These are phyloP conservation scores for Colletotrichum liriopes DNA, from an alignment of 2,329 filamentous ascomycete species.

Conservation along the genomic window DNA sequence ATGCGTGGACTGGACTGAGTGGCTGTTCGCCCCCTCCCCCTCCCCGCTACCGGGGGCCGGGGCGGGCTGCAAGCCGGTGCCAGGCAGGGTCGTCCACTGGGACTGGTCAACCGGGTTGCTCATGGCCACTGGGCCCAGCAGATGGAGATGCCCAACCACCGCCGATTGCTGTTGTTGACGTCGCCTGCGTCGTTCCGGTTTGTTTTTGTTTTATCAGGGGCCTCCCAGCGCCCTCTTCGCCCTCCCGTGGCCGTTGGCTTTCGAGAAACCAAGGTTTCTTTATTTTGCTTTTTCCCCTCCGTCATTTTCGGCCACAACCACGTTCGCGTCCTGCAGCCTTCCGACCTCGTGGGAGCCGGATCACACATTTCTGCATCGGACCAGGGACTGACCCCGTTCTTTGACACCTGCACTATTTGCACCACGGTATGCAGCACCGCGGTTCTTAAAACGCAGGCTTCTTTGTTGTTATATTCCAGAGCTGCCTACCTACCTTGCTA, in stretches of 20 bases:
- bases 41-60: not conserved
- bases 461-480: not conserved
- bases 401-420: not conserved
- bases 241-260: slow-evolving; percentile 5
- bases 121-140: slow-evolving; percentile 19
- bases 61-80: not conserved
- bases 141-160: slow-evolving; percentile 34
- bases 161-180: slow-evolving; percentile 21
- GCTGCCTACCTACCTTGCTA: not conserved
- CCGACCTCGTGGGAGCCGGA: slow-evolving; percentile 33
- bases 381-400: slow-evolving; percentile 9
- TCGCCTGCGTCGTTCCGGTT: slow-evolving; percentile 6
- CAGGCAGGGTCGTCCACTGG: not conserved
- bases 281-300: not conserved
- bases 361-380: slow-evolving; percentile 14
- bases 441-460: not conserved
- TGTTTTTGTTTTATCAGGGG: slow-evolving; percentile 9
- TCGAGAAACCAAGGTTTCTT: not conserved
- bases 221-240: not conserved
- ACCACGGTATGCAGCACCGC: not conserved
- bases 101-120: slow-evolving; percentile 1
- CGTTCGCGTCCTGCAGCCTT: slow-evolving; percentile 26
- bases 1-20: not conserved
- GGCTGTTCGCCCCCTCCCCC: not conserved
- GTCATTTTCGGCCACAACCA: slow-evolving; percentile 7